Base-by-base conservation (phyloP, 139 green algal genomes). In the Micractinium conductrix region DNA sequence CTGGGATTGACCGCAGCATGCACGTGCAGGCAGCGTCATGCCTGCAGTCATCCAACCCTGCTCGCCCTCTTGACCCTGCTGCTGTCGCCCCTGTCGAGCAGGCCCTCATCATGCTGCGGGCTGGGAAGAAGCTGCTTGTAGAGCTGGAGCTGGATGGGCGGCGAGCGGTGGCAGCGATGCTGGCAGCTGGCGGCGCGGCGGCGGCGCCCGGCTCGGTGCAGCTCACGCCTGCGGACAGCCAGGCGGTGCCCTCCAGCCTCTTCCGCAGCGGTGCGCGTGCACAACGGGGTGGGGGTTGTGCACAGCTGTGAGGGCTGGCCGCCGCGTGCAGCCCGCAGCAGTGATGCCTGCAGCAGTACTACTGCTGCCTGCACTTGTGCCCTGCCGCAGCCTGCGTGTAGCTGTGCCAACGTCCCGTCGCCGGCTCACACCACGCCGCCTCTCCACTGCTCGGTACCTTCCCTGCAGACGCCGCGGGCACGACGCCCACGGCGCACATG, bases 71-170 rank as follows among this genome's bases (percentile, higher is more conserved):
- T n/a, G n/a, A 2, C 48, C 1, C 62, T 65, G 42, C 67, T 70
- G 33, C 6, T 76, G 17, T 43, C 33, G 3, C 30, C 22, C 17
- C 2, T 63, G 35, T 65, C 63, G n/a, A n/a, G 81, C 86, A 85
- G 71, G 87, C 87, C n/a, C 35, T 87, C 19, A 67, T 80, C 4
- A 68, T 91, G 72, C 85, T 80, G 37, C 62, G 88, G 33, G 75
- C 78, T 38, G 90, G 90, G 37, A 90, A 87, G 78, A 91, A 91
- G 73, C 75, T 85, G n/a, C 81, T 93, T n/a, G 72, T 70, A 28
- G 74, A 85, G 45, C 30, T 71, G 44, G 89, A 93, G 78, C 65
- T 87, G 22, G 73, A 88, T n/a, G 92, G 86, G 4, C 84, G 87
- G 14, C 72, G 65, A n/a, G 89, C 89, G 35, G 78, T 95, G 30